Evolutionary conservation across 2,329 filamentous ascomycete species (phyloP), one percentile per base, ranked within the genome.

Genomic region (Xylaria sp.): DNA sequence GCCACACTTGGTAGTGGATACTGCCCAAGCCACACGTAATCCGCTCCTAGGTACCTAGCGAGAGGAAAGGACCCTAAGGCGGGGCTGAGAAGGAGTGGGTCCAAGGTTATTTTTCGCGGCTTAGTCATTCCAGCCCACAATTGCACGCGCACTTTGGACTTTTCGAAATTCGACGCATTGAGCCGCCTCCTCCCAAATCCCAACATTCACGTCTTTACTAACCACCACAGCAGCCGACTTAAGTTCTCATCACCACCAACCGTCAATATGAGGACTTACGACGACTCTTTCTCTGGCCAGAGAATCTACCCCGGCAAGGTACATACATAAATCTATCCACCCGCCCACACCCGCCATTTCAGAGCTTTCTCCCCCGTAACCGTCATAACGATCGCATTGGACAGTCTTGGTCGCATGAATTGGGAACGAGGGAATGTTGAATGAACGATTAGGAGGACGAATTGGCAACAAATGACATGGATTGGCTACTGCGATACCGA

Each of bases 301-400:
- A 88, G 85, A 85, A 90, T 89, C 78, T 90, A 89, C 87, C 88
- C 87, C 82, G 88, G 88, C 81, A 90, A 90, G 88, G 88, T 90
- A 87, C 83, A 86, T 50, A 44, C 18, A 15, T 44, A n/a, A 3
- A 37, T 37, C 7, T 2, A 37, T 6, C 56, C 31, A 51, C 50
- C 8, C 34, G 10, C 4, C 25, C 63, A 34, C 48, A 34, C 9
- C 25, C 25, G 31, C 34, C 28, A 37, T 37, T 34, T 18, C 46
- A 28, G n/a, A 62, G 23, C 39, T 51, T 23, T 66, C 61, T 23
- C 65, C 61, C 59, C 61, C 61, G 63, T 62, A 66, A 60, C 63
- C 74, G 41, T 69, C 63, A 63, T 70, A 69, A 62, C 72, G 73
- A 77, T 66, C 73, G 71, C 74, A 74, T 74, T 74, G 67, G 66